phyloP scores from a whole-genome alignment of 2,329 filamentous ascomycete genomes.

The Colletotrichum navitas region DNA sequence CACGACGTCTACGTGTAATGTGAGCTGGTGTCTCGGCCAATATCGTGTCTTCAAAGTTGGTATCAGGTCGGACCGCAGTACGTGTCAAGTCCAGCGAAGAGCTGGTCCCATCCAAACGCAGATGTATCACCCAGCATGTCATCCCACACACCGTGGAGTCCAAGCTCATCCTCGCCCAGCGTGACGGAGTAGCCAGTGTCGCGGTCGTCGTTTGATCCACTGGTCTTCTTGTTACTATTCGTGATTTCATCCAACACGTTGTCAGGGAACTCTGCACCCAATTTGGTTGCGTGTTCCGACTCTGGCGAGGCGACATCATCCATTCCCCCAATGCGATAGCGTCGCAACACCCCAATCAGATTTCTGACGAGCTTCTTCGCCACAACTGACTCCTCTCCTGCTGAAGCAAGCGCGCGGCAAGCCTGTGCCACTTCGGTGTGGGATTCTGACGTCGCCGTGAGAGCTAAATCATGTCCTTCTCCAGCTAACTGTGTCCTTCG shows the following conservation, averaged over 20 bases:
- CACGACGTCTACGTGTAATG: too few species aligned
- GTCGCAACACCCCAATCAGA: constrained; percentile 42
- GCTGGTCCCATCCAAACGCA: constrained; percentile 44
- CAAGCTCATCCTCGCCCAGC: constrained; percentile 16
- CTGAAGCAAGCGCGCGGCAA: constrained; percentile 43
- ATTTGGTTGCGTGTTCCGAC: not conserved
- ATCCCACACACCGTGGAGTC: constrained; percentile 41
- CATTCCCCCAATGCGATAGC: constrained; percentile 39
- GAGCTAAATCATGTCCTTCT: not conserved
- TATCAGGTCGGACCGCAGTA: constrained; percentile 39
- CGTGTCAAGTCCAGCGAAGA: constrained; percentile 45
- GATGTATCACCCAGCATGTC: constrained; percentile 40
- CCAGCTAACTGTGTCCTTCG: not conserved
- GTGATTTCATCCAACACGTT: not conserved
- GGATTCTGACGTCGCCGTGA: constrained; percentile 2
- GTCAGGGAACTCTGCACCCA: not conserved
- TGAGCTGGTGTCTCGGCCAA: too few species aligned
- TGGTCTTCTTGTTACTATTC: not conserved
- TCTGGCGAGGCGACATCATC: constrained; percentile 12
- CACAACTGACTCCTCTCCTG: constrained; percentile 42
- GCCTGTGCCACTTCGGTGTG: constrained; percentile 42
- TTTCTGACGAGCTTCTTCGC: constrained; percentile 43
- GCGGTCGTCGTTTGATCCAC: not conserved
- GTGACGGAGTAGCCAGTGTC: not conserved
- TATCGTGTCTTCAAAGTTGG: not conserved